phyloP scores from a whole-genome alignment of 306 rosid species.

The Trifolium pratense region DNA sequence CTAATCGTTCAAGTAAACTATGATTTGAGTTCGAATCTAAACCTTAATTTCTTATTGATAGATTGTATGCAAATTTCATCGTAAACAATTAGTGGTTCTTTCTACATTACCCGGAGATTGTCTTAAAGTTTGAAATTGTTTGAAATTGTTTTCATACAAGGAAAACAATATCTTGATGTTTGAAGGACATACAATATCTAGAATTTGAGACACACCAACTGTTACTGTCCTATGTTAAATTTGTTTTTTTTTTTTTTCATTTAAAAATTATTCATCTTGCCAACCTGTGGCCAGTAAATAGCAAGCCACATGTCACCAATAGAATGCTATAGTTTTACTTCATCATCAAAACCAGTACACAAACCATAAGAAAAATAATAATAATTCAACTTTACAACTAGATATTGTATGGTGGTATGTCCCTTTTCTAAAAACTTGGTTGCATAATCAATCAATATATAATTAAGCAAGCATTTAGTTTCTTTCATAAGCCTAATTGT shows the following conservation, averaged over 20 bases:
- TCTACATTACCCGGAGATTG: background rate
- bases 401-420: constrained; percentile 43
- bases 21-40: background rate
- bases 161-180: background rate
- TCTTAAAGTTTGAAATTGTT: background rate
- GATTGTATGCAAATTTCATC: background rate
- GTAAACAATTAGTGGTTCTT: background rate
- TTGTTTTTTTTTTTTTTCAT: constrained; percentile 11
- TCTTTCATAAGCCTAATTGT: no score
- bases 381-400: constrained; percentile 39
- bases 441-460: constrained; percentile 13
- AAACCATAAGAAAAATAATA: background rate
- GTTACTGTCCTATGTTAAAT: constrained; percentile 36
- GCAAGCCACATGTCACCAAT: constrained; percentile 34
- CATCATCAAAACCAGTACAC: constrained; percentile 26
- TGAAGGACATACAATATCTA: background rate
- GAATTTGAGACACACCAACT: constrained; percentile 28
- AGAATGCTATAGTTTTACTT: background rate
- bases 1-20: background rate
- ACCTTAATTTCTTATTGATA: background rate
- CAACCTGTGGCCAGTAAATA: constrained; percentile 45
- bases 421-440: constrained; percentile 32
- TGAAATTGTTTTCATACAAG: background rate
- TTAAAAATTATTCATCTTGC: constrained; percentile 35
- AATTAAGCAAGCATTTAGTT: constrained; percentile 33